Evolutionary conservation across 768 basidiomycete genomes (phyloP).

Genomic region (Chalciporus pseudorubinellus): DNA sequence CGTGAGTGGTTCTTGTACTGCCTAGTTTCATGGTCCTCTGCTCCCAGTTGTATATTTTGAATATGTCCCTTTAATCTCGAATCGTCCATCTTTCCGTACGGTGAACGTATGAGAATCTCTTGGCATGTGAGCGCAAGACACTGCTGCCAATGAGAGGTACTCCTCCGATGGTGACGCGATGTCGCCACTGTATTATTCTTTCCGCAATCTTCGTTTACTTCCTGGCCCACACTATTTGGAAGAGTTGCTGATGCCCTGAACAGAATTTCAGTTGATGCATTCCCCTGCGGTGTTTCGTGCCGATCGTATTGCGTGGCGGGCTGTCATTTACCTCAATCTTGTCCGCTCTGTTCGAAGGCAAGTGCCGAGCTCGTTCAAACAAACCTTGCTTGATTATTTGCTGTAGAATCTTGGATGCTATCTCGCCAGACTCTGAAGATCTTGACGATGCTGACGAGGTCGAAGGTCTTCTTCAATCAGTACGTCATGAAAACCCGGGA

Average conservation of each 20-base stretch:
- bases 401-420: constrained; percentile 67
- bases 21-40: too few relatives aligned
- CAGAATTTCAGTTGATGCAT: constrained; percentile 85
- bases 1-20: constrained; percentile 52
- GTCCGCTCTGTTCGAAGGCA: constrained; percentile 78
- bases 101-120: not conserved
- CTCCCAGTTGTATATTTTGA: too few relatives aligned
- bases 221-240: constrained; percentile 2
- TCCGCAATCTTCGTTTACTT: not conserved
- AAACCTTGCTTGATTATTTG: constrained; percentile 3
- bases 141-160: not conserved
- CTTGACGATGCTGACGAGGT: constrained; percentile 59
- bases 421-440: constrained; percentile 61
- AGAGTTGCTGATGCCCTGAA: constrained; percentile 18
- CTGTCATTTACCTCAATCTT: constrained; percentile 86
- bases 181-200: constrained; percentile 2
- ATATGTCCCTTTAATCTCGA: too few relatives aligned
- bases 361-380: constrained; percentile 19
- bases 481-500: too few relatives aligned
- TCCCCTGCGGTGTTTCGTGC: constrained; percentile 72
- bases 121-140: constrained; percentile 4
- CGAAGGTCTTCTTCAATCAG: constrained; percentile 52
- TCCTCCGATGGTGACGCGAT: constrained; percentile 5
- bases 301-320: constrained; percentile 82
- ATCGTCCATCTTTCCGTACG: too few relatives aligned